These are phyloP conservation scores for Macroventuria anomochaeta DNA, from an alignment of 2,329 filamentous ascomycete genomes.

Conservation along the genomic window DNA sequence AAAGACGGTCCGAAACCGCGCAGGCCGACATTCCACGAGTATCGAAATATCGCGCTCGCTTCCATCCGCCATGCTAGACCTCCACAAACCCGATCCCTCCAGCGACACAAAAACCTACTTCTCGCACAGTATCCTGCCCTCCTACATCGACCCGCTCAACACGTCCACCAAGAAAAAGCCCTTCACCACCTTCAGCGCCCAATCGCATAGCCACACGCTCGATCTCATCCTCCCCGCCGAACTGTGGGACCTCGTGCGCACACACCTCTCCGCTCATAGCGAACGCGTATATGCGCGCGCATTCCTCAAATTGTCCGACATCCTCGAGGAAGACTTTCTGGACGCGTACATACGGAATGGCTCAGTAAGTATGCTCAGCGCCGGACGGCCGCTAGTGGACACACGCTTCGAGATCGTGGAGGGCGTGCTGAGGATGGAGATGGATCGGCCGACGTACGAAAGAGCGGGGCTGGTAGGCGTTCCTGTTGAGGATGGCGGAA, in stretches of 20 bases:
- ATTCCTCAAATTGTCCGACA: conserved; percentile 72
- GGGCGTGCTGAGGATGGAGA: conserved; percentile 74
- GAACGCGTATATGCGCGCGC: conserved; percentile 68
- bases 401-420: conserved; percentile 74
- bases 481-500: conserved; percentile 63
- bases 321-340: conserved; percentile 79
- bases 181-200: conserved; percentile 71
- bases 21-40: not conserved
- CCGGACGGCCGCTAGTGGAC: conserved; percentile 73
- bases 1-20: not conserved
- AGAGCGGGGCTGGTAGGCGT: conserved; percentile 79
- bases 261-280: conserved; percentile 56
- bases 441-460: conserved; percentile 84
- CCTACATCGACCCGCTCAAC: conserved; percentile 70
- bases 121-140: conserved; percentile 69
- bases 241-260: conserved; percentile 61
- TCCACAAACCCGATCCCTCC: conserved; percentile 40
- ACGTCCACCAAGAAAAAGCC: conserved; percentile 70
- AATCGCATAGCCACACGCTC: conserved; percentile 72
- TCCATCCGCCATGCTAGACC: conserved; percentile 37
- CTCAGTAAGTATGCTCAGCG: conserved; percentile 81
- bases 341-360: conserved; percentile 84
- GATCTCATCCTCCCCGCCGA: conserved; percentile 77
- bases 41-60: not conserved
- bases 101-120: conserved; percentile 72